A percentile compares a stretch with the other conserved stretches of the same genome.
phyloP scores from a whole-genome alignment of 257 asterid species.

The Solanum pimpinellifolium region DNA sequence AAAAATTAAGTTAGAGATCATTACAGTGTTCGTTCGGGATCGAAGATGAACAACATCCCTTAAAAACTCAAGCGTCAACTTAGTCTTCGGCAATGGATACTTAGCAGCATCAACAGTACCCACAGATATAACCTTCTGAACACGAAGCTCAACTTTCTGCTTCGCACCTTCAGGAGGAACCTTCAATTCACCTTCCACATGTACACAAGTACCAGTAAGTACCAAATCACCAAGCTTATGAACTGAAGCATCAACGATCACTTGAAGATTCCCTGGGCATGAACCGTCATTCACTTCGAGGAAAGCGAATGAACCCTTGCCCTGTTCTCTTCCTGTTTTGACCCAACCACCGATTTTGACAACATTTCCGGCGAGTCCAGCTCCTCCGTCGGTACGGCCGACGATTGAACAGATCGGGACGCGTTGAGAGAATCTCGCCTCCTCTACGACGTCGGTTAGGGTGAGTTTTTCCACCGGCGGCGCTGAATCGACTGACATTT shows the following conservation, averaged over 20 bases:
- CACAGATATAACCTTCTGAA: conserved; percentile 45
- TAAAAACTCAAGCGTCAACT: conserved; percentile 57
- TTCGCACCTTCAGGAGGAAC: conserved; percentile 66
- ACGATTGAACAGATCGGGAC: conserved; percentile 62
- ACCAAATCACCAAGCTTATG: conserved; percentile 59
- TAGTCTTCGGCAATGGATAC: conserved; percentile 87
- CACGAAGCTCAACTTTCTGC: conserved; percentile 73
- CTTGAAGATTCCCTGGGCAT: conserved; percentile 72
- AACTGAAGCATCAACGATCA: conserved; percentile 47
- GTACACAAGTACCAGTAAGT: conserved; percentile 73
- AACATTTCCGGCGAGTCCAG: conserved; percentile 54
- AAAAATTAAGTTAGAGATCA: background rate
- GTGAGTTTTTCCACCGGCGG: conserved; percentile 42
- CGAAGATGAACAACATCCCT: conserved; percentile 86
- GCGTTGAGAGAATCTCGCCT: conserved; percentile 73
- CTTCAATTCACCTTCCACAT: conserved; percentile 61
- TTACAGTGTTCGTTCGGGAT: conserved; percentile 57
- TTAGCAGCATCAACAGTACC: conserved; percentile 78
- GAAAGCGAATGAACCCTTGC: conserved; percentile 71
- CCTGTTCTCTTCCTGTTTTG: conserved; percentile 83
- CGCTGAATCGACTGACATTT: conserved; percentile 39
- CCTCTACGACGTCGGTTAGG: conserved; percentile 21
- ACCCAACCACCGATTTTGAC: conserved; percentile 90
- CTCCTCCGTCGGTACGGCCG: conserved; percentile 64
- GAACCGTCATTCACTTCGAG: conserved; percentile 85